Evolutionary conservation across 495 filamentous ascomycete genomes (phyloP).

Genomic region (Beverwykella pulmonaria): DNA sequence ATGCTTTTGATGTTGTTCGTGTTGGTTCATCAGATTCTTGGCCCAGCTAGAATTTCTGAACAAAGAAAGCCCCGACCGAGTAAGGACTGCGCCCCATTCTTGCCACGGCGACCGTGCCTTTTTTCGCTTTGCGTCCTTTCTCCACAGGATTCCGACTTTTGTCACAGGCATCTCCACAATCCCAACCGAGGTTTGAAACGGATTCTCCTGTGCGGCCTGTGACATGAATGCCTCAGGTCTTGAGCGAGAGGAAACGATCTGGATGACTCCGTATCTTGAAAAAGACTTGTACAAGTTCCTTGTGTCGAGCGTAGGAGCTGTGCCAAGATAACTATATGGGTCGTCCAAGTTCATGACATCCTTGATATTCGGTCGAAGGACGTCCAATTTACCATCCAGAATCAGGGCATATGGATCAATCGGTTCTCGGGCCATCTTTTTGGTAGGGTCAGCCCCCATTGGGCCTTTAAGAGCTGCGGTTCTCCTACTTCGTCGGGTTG

Average conservation of each 20-base stretch:
- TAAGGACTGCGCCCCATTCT: conserved; percentile 96
- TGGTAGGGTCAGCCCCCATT: conserved; percentile 62
- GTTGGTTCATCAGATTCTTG: conserved; percentile 85
- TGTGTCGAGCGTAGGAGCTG: conserved; percentile 70
- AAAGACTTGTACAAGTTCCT: conserved; percentile 81
- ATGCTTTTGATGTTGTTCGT: conserved; percentile 73
- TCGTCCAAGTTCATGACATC: conserved; percentile 93
- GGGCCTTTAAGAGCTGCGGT: conserved; percentile 72
- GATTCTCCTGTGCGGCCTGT: conserved; percentile 78
- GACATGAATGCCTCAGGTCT: conserved; percentile 93
- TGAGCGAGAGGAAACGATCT: conserved; percentile 91
- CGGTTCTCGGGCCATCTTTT: conserved; percentile 72
- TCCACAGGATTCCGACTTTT: conserved; percentile 94
- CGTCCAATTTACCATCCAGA: conserved; percentile 80
- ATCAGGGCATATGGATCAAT: conserved; percentile 95
- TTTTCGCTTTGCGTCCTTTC: conserved; percentile 93
- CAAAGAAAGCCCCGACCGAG: conserved; percentile 92
- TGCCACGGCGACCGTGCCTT: conserved; percentile 95
- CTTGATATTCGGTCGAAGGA: conserved; percentile 79
- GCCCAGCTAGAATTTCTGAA: conserved; percentile 92
- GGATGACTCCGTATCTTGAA: conserved; percentile 84
- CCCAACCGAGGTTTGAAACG: conserved; percentile 83
- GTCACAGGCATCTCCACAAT: conserved; percentile 97
- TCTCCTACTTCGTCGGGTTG: conserved; percentile 60
- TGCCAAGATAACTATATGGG: conserved; percentile 84